These are phyloP conservation scores for Hypoxylon sp. DNA, from an alignment of 2,329 filamentous ascomycete genomes.

Conservation along the genomic window DNA sequence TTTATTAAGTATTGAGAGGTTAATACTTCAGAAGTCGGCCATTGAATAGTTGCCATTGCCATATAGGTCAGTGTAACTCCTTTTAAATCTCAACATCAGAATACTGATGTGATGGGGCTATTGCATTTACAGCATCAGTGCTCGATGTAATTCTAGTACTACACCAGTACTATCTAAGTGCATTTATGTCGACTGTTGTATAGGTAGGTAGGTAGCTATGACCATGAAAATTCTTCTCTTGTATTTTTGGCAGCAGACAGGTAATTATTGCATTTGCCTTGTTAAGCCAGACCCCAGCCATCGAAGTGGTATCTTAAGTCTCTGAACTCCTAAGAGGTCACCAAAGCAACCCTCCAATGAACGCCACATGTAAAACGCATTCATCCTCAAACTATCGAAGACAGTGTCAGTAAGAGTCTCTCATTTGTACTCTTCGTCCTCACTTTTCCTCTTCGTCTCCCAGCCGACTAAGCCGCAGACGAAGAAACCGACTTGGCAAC, in stretches of 20 bases:
- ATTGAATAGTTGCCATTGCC: too few species aligned
- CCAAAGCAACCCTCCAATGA: neutral
- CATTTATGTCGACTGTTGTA: neutral
- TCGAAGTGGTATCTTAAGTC: slow-evolving; percentile 30
- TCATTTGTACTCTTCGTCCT: neutral
- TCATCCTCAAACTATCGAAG: neutral
- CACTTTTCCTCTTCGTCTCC: slow-evolving; percentile 1
- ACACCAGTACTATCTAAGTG: neutral
- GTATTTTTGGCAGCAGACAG: neutral
- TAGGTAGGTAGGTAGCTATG: neutral
- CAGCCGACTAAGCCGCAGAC: slow-evolving; percentile 19
- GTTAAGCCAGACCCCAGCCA: neutral
- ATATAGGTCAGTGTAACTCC: too few species aligned
- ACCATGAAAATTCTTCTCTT: neutral
- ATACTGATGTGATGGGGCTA: neutral
- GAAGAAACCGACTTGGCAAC: slow-evolving; percentile 24
- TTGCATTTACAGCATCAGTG: slow-evolving; percentile 1
- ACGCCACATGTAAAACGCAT: slow-evolving; percentile 21
- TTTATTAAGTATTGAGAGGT: too few species aligned
- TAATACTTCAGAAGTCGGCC: too few species aligned
- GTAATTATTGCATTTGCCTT: neutral
- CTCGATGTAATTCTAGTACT: neutral
- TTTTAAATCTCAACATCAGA: too few species aligned
- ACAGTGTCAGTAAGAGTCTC: neutral
- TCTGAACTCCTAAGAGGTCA: slow-evolving; percentile 11